Conservation (phyloP, 164 flowering plant species). For the Kingdonia uniflora region DNA sequence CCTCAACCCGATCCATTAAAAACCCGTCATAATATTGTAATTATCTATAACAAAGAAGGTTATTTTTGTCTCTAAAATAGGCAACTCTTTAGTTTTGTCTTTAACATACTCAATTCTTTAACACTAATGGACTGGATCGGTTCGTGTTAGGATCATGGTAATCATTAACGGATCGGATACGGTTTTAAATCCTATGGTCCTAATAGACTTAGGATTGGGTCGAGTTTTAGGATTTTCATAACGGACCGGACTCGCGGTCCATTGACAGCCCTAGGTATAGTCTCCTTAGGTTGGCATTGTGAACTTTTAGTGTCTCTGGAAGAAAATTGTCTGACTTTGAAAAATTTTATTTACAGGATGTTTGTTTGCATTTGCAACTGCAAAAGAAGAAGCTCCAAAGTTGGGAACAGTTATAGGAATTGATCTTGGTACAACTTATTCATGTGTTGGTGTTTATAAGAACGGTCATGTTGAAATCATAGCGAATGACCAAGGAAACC, state of each 20-base stretch:
- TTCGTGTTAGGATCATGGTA: neutral
- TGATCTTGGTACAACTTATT: conserved; percentile 43
- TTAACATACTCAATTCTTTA: too few species aligned
- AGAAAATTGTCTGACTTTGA: neutral
- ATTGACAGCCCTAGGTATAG: too few species aligned
- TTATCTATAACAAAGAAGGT: too few species aligned
- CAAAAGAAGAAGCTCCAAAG: conserved; percentile 32
- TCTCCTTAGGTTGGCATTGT: neutral
- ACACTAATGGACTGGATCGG: neutral
- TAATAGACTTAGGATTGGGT: too few species aligned
- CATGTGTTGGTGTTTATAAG: conserved; percentile 44
- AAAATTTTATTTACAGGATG: conserved; percentile 14
- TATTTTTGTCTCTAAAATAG: too few species aligned
- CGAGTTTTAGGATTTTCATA: too few species aligned
- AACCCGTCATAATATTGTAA: too few species aligned
- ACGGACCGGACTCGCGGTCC: too few species aligned
- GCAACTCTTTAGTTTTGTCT: too few species aligned
- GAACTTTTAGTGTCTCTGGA: neutral
- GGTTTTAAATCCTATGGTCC: too few species aligned
- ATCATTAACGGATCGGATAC: too few species aligned
- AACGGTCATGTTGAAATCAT: conserved; percentile 41
- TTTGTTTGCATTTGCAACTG: conserved; percentile 22
- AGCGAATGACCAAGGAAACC: conserved; percentile 46
- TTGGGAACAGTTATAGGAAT: conserved; percentile 40
- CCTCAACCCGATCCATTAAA: too few species aligned